phyloP scores from a whole-genome alignment of 495 filamentous ascomycete species.

The Hypoxylon fragiforme region DNA sequence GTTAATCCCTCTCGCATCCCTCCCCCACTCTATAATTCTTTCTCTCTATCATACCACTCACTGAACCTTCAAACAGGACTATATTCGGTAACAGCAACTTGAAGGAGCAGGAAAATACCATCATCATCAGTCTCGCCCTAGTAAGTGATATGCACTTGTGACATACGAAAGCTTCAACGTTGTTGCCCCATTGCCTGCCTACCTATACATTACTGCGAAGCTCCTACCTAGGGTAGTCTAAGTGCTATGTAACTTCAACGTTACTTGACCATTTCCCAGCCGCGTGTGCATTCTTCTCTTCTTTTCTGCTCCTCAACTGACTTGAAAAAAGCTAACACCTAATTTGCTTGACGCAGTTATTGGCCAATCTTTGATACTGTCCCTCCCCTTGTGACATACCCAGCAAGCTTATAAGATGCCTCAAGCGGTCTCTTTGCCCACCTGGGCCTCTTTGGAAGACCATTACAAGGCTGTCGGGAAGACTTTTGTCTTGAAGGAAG shows the following conservation, averaged over 20 bases:
- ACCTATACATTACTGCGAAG: neutral
- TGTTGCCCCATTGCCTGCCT: constrained; percentile 14
- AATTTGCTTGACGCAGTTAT: constrained; percentile 16
- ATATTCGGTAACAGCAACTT: no score
- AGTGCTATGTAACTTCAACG: neutral
- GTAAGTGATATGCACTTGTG: constrained; percentile 29
- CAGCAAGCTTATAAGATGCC: constrained; percentile 46
- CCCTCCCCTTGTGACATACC: neutral
- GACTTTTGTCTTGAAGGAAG: constrained; percentile 88
- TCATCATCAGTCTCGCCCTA: no score
- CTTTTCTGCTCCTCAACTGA: neutral
- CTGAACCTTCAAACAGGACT: no score
- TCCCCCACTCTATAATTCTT: no score
- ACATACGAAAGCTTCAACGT: no score
- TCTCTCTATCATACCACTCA: no score
- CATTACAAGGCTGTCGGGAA: constrained; percentile 84
- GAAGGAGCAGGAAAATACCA: no score
- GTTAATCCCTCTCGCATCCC: no score
- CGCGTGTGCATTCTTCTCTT: neutral
- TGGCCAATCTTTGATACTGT: neutral
- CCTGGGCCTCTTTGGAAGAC: constrained; percentile 86
- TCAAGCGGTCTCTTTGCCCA: constrained; percentile 77
- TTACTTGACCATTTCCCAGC: neutral
- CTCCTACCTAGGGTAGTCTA: no score
- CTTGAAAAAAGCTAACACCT: constrained; percentile 25